Percentiles rank a stretch among this genome's conserved stretches.
These are phyloP conservation scores for Penicillium salamii DNA, from an alignment of 495 filamentous ascomycete species.

Conservation along the genomic window DNA sequence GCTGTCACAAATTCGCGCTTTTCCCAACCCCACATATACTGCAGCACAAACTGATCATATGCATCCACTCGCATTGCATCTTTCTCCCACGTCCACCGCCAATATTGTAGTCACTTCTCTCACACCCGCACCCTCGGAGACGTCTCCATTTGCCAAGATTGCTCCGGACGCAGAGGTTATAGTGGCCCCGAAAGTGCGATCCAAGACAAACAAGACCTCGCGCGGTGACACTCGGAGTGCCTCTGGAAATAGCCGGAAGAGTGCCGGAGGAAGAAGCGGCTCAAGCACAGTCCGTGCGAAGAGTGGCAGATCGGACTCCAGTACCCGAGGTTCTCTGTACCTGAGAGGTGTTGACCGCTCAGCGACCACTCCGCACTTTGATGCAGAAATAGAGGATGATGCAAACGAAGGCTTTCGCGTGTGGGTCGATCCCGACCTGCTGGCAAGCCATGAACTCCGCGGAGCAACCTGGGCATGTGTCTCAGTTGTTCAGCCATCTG, in stretches of 20 bases:
- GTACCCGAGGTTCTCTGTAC: slow-evolving; percentile 63
- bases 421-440: slow-evolving; percentile 78
- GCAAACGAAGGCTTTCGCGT: slow-evolving; percentile 64
- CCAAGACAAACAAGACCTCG: slow-evolving; percentile 53
- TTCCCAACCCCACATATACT: slow-evolving; percentile 76
- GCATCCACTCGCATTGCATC: slow-evolving; percentile 87
- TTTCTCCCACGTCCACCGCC: slow-evolving; percentile 93
- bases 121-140: slow-evolving; percentile 63
- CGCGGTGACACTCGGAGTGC: slow-evolving; percentile 66
- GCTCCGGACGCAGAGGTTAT: slow-evolving; percentile 92
- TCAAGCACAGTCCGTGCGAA: slow-evolving; percentile 64
- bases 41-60: slow-evolving; percentile 44
- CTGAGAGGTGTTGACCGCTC: slow-evolving; percentile 73
- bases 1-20: slow-evolving; percentile 84
- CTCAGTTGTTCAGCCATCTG: slow-evolving; percentile 75
- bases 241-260: slow-evolving; percentile 65
- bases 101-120: slow-evolving; percentile 83
- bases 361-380: slow-evolving; percentile 69
- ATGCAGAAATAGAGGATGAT: slow-evolving; percentile 49
- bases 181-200: slow-evolving; percentile 86
- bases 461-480: slow-evolving; percentile 71
- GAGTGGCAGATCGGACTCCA: slow-evolving; percentile 53
- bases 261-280: slow-evolving; percentile 66
- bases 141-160: slow-evolving; percentile 83
- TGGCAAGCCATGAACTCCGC: slow-evolving; percentile 64